These are phyloP conservation scores for Exophiala spinifera DNA, from an alignment of 2,329 filamentous ascomycete genomes.

Conservation along the genomic window DNA sequence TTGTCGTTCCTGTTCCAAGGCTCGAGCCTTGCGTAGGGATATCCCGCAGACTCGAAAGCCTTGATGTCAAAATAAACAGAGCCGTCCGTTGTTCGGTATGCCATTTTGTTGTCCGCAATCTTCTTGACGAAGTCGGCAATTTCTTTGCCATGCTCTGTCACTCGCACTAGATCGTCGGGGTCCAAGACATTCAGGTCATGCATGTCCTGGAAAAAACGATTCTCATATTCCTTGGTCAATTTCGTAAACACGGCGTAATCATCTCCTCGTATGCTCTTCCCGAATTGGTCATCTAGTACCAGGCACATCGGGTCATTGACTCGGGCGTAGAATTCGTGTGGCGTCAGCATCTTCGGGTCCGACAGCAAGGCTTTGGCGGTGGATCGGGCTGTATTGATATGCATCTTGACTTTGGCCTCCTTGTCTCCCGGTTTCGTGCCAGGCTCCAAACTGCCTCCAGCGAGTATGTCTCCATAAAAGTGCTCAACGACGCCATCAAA, in stretches of 20 bases:
- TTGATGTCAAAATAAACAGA: constrained; percentile 93
- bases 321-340: constrained; percentile 53
- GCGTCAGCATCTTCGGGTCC: constrained; percentile 28
- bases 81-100: constrained; percentile 70
- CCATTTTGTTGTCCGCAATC: constrained; percentile 81
- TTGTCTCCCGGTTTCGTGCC: constrained; percentile 63
- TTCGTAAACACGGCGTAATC: constrained; percentile 79
- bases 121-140: constrained; percentile 82
- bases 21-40: constrained; percentile 79
- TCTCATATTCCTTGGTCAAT: constrained; percentile 80
- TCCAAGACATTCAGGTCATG: constrained; percentile 76
- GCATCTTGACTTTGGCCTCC: constrained; percentile 88
- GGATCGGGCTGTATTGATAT: constrained; percentile 62
- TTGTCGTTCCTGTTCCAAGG: constrained; percentile 84
- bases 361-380: constrained; percentile 52
- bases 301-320: constrained; percentile 71
- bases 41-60: constrained; percentile 78
- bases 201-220: constrained; percentile 87
- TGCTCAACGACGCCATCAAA: constrained; percentile 50
- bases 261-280: constrained; percentile 55
- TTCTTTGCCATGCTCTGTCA: constrained; percentile 87
- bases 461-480: constrained; percentile 54
- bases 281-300: constrained; percentile 68
- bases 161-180: constrained; percentile 77
- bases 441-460: constrained; percentile 54